Evolutionary conservation across 2,329 filamentous ascomycete species (phyloP).

Genomic region (Raffaelea ambrosiae): DNA sequence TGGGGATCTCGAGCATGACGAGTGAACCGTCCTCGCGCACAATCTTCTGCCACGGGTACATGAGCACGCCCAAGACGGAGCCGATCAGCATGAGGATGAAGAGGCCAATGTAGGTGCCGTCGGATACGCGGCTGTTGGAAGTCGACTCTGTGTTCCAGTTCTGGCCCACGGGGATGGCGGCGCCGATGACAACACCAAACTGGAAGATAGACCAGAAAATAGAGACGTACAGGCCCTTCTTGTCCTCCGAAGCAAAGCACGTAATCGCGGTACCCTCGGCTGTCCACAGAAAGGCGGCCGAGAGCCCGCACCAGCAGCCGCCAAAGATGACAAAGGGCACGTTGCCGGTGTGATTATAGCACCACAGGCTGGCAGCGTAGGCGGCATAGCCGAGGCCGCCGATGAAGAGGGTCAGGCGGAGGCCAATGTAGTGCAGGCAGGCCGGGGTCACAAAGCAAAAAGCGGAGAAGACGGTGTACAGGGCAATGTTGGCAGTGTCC

Average conservation of each 20-base stretch:
- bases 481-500: too few species aligned
- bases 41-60: slow-evolving; percentile 9
- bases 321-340: slow-evolving; percentile 63
- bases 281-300: slow-evolving; percentile 14
- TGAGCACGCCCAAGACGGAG: slow-evolving; percentile 12
- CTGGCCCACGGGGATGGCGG: slow-evolving; percentile 17
- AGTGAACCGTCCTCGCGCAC: slow-evolving; percentile 6
- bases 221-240: slow-evolving; percentile 15
- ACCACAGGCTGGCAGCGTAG: slow-evolving; percentile 59
- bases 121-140: slow-evolving; percentile 12
- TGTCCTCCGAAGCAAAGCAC: slow-evolving; percentile 13
- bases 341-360: slow-evolving; percentile 56
- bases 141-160: slow-evolving; percentile 7
- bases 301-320: slow-evolving; percentile 28
- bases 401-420: too few species aligned
- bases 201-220: slow-evolving; percentile 18
- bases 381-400: slow-evolving; percentile 56
- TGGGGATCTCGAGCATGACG: neutral
- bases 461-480: too few species aligned
- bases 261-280: slow-evolving; percentile 14
- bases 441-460: too few species aligned
- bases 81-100: slow-evolving; percentile 17
- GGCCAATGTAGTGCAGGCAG: too few species aligned
- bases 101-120: slow-evolving; percentile 18
- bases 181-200: slow-evolving; percentile 15